These are phyloP conservation scores for Zasmidium citrigriseum DNA, from an alignment of 2,329 filamentous ascomycete genomes.

Conservation along the genomic window DNA sequence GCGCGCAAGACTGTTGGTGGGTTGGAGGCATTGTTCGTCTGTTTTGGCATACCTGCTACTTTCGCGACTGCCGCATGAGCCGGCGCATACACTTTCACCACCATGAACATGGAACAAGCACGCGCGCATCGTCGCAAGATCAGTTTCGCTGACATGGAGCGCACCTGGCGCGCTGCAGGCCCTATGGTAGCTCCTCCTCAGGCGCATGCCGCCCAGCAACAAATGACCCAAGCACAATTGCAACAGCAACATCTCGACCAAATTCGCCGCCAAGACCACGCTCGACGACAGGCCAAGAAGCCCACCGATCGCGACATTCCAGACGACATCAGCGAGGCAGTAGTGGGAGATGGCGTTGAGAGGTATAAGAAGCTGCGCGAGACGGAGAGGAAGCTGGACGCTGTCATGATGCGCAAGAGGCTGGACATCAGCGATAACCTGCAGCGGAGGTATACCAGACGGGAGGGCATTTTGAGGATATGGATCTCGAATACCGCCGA, in stretches of 20 bases:
- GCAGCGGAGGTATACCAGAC: slow-evolving; percentile 57
- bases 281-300: slow-evolving; percentile 79
- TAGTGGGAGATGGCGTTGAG: slow-evolving; percentile 77
- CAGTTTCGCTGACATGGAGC: slow-evolving; percentile 49
- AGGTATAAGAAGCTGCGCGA: slow-evolving; percentile 84
- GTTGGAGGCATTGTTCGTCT: background rate
- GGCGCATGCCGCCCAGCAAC: slow-evolving; percentile 33
- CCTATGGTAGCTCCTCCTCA: slow-evolving; percentile 41
- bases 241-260: slow-evolving; percentile 48
- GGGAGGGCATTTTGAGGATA: slow-evolving; percentile 78
- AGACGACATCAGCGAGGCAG: slow-evolving; percentile 75
- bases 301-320: slow-evolving; percentile 95
- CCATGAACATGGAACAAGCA: slow-evolving; percentile 21
- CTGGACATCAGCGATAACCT: slow-evolving; percentile 83
- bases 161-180: slow-evolving; percentile 48
- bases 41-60: no score
- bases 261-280: slow-evolving; percentile 51
- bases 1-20: background rate
- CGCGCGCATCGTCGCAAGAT: slow-evolving; percentile 43
- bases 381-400: slow-evolving; percentile 83
- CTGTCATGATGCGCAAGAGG: slow-evolving; percentile 90
- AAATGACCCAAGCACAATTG: slow-evolving; percentile 54
- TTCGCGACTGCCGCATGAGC: background rate
- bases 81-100: background rate
- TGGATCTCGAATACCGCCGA: slow-evolving; percentile 96